Base-by-base conservation (phyloP, 352 stramenopile genomes). In the Globisporangium paddicum region DNA sequence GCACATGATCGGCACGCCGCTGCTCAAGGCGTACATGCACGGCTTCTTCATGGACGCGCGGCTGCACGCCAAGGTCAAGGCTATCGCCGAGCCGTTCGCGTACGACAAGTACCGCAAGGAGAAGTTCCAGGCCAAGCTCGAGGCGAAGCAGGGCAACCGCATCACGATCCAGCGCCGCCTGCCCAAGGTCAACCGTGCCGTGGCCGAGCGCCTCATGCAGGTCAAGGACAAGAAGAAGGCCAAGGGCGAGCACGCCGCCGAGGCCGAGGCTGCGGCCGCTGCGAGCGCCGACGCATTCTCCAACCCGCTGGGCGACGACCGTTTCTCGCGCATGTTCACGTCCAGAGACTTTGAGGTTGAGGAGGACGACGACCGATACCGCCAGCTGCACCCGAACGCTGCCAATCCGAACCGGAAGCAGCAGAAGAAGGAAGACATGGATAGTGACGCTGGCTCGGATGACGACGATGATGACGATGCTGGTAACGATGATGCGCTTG, bases 31-130 rank as follows among this genome's bases (percentile, higher is more conserved):
- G 10, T 99, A 99, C 82, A 99, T 99, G 97, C 98, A 99, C 79
- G 98, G 98, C 47, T 99, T 98, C 79, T 99, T 99, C 74, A 99
- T 99, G 79, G 96, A 99, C 68, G 96, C 95, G 30, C 91, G 95
- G 23, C 75, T 99, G 37, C 98, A 99, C 77, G 93, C 95, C 62
- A 97, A 97, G 71, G 89, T 99, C 30, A 90, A 97, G 67, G 90
- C 95, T 40, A 97, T 99, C 41, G 90, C 95, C 11, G 96, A 98
- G 67, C 97, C 97, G 49, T 98, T 98, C 58, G 96, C 97, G 57
- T 99, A 99, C 73, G 96, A 99, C 68, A 87, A 98, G 61, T 99
- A 96, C 68, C 83, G 93, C 26, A 98, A 98, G 70, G 92, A 98
- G 51, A 96, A 98, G 72, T 77, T 99, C 30, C 93, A 97, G 72